These are phyloP conservation scores for Aspergillus funiculosus DNA, from an alignment of 495 filamentous ascomycete genomes.

Conservation along the genomic window DNA sequence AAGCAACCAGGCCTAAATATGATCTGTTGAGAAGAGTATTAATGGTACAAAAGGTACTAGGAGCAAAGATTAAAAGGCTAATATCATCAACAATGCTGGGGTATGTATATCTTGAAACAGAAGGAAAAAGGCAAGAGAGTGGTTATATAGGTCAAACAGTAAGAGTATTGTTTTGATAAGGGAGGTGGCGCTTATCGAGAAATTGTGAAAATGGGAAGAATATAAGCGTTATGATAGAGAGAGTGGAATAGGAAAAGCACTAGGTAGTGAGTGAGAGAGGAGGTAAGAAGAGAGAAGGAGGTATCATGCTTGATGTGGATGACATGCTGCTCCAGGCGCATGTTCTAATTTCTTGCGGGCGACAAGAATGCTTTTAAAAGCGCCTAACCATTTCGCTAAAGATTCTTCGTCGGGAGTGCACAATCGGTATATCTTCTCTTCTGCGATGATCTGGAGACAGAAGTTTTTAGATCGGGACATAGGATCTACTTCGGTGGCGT, in stretches of 20 bases:
- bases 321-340: slow-evolving; percentile 4
- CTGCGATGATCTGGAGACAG: slow-evolving; percentile 91
- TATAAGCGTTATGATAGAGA: no score
- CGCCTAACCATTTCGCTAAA: slow-evolving; percentile 78
- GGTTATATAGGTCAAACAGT: not conserved
- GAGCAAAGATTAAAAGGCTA: slow-evolving; percentile 3
- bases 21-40: not conserved
- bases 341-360: slow-evolving; percentile 48
- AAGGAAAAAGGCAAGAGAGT: slow-evolving; percentile 11
- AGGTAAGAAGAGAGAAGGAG: not conserved
- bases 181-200: not conserved
- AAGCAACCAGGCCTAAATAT: no score
- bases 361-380: slow-evolving; percentile 77
- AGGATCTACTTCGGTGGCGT: slow-evolving; percentile 89
- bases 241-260: not conserved
- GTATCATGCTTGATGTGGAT: not conserved
- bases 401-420: slow-evolving; percentile 77
- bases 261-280: slow-evolving; percentile 1
- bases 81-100: slow-evolving; percentile 14
- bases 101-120: slow-evolving; percentile 16
- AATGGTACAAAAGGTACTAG: slow-evolving; percentile 4
- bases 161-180: not conserved
- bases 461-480: slow-evolving; percentile 74
- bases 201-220: no score
- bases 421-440: slow-evolving; percentile 87